phyloP scores from a whole-genome alignment of 345 rosid genomes.

The Boechera retrofracta region DNA sequence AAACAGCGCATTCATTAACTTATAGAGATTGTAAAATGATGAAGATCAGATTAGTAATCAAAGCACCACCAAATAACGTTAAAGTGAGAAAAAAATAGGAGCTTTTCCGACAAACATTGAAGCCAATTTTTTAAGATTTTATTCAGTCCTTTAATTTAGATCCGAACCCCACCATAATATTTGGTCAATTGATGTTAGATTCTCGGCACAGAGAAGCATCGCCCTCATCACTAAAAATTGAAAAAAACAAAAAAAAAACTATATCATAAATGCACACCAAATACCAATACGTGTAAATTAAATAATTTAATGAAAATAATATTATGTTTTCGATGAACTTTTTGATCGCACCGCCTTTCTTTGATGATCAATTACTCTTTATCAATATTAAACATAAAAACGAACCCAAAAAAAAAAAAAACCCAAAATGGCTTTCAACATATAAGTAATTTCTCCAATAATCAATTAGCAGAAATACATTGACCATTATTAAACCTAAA shows the following conservation, averaged over 20 bases:
- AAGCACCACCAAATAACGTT: neutral
- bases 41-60: neutral
- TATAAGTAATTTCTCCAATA: too few species aligned
- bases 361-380: neutral
- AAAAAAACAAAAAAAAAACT: neutral
- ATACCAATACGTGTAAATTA: slow-evolving; percentile 20
- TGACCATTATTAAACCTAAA: too few species aligned
- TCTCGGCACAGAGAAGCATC: slow-evolving; percentile 26
- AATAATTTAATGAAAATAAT: neutral
- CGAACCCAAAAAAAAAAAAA: too few species aligned
- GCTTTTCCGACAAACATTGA: slow-evolving; percentile 17
- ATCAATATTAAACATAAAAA: neutral
- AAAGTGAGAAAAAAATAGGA: neutral
- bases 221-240: slow-evolving; percentile 8
- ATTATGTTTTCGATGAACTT: slow-evolving; percentile 13
- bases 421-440: too few species aligned
- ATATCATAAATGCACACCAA: slow-evolving; percentile 27
- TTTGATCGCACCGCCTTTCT: slow-evolving; percentile 21
- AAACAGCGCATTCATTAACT: too few species aligned
- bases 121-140: neutral
- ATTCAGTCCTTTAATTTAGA: slow-evolving; percentile 13
- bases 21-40: too few species aligned
- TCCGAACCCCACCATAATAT: slow-evolving; percentile 38
- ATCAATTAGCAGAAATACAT: too few species aligned
- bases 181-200: slow-evolving; percentile 38